phyloP scores from a whole-genome alignment of 73 alveolate genomes.

The Paramecium primaurelia region DNA sequence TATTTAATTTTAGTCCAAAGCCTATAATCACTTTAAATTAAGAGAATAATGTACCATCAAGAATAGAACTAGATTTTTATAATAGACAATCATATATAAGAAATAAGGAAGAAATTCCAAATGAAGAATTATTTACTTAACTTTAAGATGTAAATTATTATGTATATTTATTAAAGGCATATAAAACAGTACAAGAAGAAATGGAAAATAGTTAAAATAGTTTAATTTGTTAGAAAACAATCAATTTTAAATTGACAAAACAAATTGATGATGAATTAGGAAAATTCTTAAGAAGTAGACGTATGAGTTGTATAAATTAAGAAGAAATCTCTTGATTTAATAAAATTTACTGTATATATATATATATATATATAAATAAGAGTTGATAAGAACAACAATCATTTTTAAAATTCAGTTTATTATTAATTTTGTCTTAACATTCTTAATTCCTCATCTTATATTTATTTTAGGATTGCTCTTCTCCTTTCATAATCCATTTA shows the following conservation, averaged over 20 bases:
- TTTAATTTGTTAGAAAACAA: neutral
- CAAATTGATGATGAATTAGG: neutral
- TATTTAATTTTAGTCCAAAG: neutral
- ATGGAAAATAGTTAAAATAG: neutral
- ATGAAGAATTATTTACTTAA: neutral
- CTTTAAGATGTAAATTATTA: neutral
- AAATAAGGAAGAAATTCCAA: neutral
- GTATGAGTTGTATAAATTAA: neutral
- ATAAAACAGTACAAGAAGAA: neutral
- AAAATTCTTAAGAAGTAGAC: neutral
- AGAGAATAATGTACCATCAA: neutral
- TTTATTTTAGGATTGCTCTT: neutral
- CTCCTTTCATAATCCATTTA: neutral
- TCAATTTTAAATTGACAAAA: neutral
- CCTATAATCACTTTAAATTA: neutral
- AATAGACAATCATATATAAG: neutral
- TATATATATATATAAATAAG: neutral
- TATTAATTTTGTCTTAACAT: neutral
- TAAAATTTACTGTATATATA: neutral
- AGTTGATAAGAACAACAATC: neutral
- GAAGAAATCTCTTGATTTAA: neutral
- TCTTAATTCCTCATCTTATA: neutral
- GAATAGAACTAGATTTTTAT: neutral
- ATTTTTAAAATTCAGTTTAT: neutral
- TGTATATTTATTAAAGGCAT: neutral